Evolutionary conservation across 495 filamentous ascomycete species (phyloP).

Genomic region (Margaritispora aquatica): DNA sequence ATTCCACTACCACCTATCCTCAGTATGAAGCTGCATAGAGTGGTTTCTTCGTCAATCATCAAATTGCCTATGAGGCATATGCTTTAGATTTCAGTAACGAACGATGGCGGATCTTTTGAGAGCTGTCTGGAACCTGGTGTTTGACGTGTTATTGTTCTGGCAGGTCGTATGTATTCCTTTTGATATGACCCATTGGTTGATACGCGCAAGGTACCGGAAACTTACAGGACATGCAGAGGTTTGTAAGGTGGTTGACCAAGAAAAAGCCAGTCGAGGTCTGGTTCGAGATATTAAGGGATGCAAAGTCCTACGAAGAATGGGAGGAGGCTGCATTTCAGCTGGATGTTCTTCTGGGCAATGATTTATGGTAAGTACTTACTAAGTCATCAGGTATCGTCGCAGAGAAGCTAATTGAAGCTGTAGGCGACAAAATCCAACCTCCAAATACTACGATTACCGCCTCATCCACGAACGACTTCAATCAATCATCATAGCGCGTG

Average conservation of each 20-base stretch:
- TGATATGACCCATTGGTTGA: too few relatives aligned
- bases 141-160: slow-evolving; percentile 62
- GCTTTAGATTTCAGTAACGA: background rate
- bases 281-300: slow-evolving; percentile 52
- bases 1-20: background rate
- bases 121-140: slow-evolving; percentile 46
- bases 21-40: background rate
- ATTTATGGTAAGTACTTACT: slow-evolving; percentile 59
- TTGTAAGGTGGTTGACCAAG: slow-evolving; percentile 47
- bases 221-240: too few relatives aligned
- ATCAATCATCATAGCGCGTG: slow-evolving; percentile 65
- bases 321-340: slow-evolving; percentile 72
- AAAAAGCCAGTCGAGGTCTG: slow-evolving; percentile 47
- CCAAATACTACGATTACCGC: slow-evolving; percentile 80
- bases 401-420: background rate
- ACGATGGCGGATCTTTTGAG: slow-evolving; percentile 31
- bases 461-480: slow-evolving; percentile 75
- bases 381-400: background rate
- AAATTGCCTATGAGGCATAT: background rate
- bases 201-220: too few relatives aligned
- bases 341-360: slow-evolving; percentile 68
- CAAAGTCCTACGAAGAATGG: slow-evolving; percentile 75
- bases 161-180: slow-evolving; percentile 40
- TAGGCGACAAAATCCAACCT: slow-evolving; percentile 76
- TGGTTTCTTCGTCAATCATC: background rate